Base-by-base conservation (phyloP, 2,329 filamentous ascomycete genomes). In the Rugonectria rugulosa region DNA sequence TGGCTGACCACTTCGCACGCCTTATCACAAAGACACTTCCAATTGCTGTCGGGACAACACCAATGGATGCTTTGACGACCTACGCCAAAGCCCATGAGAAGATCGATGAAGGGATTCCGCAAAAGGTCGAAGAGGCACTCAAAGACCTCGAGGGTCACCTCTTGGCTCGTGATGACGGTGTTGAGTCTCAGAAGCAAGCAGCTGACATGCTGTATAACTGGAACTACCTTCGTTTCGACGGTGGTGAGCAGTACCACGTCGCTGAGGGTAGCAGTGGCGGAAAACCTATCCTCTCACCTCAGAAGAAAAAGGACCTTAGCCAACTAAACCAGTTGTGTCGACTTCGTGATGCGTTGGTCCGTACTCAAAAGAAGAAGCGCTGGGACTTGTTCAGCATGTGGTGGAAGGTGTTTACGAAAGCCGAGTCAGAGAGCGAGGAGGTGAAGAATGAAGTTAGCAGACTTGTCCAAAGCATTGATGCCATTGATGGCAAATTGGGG, bases 381-480 rank as follows among this genome's bases (percentile, higher is more conserved):
- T 79, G 76, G 76, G 67, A 75, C 10, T 61, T 78, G 60, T 79
- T 79, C 51, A 65, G 74, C 0, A n/a, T 60, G 3, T 79, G 75
- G 75, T 79, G 75, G 75, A 71, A 73, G 44, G 76, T 68, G 32
- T 59, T 73, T 6, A 57, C 72, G 5, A 21, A 40, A 23, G 17
- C 12, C 4, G n/a, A 8, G 7, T 12, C 19, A 19, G n/a, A n/a
- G n/a, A n/a, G n/a, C n/a, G n/a, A n/a, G n/a, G n/a, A n/a, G n/a
- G n/a, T n/a, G n/a, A n/a, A n/a, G n/a, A n/a, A n/a, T n/a, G n/a
- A n/a, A n/a, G n/a, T n/a, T n/a, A n/a, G n/a, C n/a, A n/a, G n/a
- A n/a, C n/a, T n/a, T n/a, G n/a, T n/a, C n/a, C n/a, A n/a, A n/a
- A n/a, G n/a, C n/a, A n/a, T n/a, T n/a, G n/a, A n/a, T n/a, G n/a